Percentiles rank a stretch among this genome's conserved stretches.
phyloP scores from a whole-genome alignment of 1,139 yeast genomes.

The Chernovozyma aurita region DNA sequence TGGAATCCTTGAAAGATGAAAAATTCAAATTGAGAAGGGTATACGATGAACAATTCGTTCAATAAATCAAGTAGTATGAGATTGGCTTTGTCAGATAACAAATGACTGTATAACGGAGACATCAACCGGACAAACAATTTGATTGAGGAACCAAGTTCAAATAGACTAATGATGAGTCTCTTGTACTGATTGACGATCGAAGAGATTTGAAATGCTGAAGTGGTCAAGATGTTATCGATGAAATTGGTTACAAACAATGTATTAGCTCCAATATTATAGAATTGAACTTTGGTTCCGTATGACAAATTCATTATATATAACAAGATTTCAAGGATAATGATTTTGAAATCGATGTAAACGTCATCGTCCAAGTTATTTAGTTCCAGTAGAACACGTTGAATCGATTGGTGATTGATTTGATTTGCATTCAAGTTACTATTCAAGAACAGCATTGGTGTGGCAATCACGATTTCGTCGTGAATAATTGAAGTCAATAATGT shows the following conservation, averaged over 20 bases:
- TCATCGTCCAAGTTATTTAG: slow-evolving; percentile 20
- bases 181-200: background rate
- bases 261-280: background rate
- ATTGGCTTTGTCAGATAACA: background rate
- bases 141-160: slow-evolving; percentile 36
- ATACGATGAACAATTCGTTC: slow-evolving; percentile 17
- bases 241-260: slow-evolving; percentile 18
- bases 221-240: slow-evolving; percentile 9
- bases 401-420: background rate
- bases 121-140: slow-evolving; percentile 18
- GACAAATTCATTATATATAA: slow-evolving; percentile 18
- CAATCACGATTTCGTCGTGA: slow-evolving; percentile 2
- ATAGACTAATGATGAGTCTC: slow-evolving; percentile 20
- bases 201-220: background rate
- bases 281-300: slow-evolving; percentile 8
- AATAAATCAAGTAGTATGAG: slow-evolving; percentile 16
- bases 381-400: slow-evolving; percentile 12
- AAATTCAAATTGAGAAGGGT: slow-evolving; percentile 28
- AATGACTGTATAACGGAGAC: slow-evolving; percentile 10
- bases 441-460: slow-evolving; percentile 4
- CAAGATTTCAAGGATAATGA: slow-evolving; percentile 27
- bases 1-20: slow-evolving; percentile 25
- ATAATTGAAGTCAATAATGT: background rate
- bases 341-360: slow-evolving; percentile 26
- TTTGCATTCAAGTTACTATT: background rate